Conservation (phyloP, 148 eudicot species). For the Diospyros lotus region DNA sequence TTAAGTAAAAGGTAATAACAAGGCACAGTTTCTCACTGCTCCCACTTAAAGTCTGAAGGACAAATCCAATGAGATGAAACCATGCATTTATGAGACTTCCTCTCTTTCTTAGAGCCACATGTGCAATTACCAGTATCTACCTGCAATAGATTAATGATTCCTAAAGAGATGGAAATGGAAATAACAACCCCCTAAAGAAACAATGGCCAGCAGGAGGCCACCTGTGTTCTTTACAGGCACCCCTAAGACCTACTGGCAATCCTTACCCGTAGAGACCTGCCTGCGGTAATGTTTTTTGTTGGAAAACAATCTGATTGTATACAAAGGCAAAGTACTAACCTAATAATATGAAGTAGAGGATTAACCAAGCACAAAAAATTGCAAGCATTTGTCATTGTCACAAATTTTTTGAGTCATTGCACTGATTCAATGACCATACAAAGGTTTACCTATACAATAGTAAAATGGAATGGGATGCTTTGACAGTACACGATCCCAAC, state of each 20-base stretch:
- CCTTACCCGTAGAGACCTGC: background rate
- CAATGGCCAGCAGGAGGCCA: background rate
- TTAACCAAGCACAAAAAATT: background rate
- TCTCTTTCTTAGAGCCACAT: background rate
- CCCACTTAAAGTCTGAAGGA: background rate
- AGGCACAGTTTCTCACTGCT: background rate
- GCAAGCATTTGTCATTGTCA: slow-evolving; percentile 1
- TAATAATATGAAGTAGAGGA: slow-evolving; percentile 1
- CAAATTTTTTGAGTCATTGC: background rate
- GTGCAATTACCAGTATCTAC: too few relatives aligned
- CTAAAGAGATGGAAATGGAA: too few relatives aligned
- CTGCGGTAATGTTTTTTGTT: background rate
- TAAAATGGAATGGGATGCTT: slow-evolving; percentile 92
- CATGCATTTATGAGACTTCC: background rate
- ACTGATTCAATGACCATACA: background rate
- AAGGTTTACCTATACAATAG: slow-evolving; percentile 64
- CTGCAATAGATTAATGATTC: background rate
- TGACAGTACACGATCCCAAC: slow-evolving; percentile 87
- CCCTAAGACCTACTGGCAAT: background rate
- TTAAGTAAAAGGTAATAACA: background rate
- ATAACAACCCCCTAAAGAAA: background rate
- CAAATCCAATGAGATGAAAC: background rate
- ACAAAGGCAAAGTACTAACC: background rate
- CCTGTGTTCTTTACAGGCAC: background rate
- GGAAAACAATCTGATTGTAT: background rate